Evolutionary conservation across 75 land plant species (phyloP), one percentile per base, ranked within the genome.

Genomic region (Picea glauca): DNA sequence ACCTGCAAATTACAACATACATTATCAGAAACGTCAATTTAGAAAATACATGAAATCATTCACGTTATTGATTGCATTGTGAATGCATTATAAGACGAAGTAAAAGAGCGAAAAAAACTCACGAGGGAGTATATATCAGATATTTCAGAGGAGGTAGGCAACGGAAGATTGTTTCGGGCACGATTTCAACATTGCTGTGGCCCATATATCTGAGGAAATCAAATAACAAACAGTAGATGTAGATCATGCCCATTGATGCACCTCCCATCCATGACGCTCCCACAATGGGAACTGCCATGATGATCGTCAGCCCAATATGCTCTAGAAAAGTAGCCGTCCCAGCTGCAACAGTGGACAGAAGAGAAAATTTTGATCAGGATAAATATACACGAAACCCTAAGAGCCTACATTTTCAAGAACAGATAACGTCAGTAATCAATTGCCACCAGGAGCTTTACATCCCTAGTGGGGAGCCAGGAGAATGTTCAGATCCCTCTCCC

Each of bases 121-220:
- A 87, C 88, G 85, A 82, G 58, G 89, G 89, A 18, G 88, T 85
- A 81, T 82, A 82, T 23, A 88, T 40, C 68, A 88, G 66, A 61
- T 80, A 82, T 74, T 80, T 82, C 31, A 81, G 76, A 1, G 65
- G 20, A 17, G 89, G 89, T 38, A 88, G 17, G 56, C 17, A 21
- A 5, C 68, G 40, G 73, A 85, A 82, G 7, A 80, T 31, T 15
- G 72, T 35, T 1, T 33, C 58, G 13, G 89, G 88, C 30, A 88
- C 58, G 56, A 85, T 65, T 23, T 88, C 89, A 4, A 76, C 56
- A 17, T 85, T 85, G 80, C 77, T 79, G 75, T 88, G n/a, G n/a
- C 84, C 88, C 82, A 82, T 65, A 76, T 60, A 72, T 80, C 80
- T 85, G 58, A 88, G 60, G 78, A 60, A 85, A 64, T 88, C 89